A percentile compares a stretch with the other conserved stretches of the same genome.
These are phyloP conservation scores for Neocucurbitaria cava DNA, from an alignment of 2,329 filamentous ascomycete species.

Conservation along the genomic window DNA sequence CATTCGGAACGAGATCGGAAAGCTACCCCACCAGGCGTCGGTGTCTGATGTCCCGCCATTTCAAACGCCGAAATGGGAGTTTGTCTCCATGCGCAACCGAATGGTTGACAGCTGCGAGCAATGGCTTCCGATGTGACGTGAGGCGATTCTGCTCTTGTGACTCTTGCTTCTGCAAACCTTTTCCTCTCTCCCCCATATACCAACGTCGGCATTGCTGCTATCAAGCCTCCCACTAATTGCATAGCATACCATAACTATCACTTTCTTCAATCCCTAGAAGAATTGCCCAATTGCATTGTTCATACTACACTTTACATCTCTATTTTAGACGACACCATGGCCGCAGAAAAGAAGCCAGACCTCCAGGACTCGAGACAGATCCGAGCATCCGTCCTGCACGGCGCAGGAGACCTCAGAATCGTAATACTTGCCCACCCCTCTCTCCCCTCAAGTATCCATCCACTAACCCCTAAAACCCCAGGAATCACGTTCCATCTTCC, in stretches of 20 bases:
- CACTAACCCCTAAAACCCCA: slow-evolving; percentile 42
- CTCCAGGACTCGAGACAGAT: slow-evolving; percentile 46
- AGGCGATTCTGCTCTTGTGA: slow-evolving; percentile 2
- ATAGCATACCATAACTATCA: not conserved
- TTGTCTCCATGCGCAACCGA: slow-evolving; percentile 34
- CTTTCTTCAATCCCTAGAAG: not conserved
- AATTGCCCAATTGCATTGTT: not conserved
- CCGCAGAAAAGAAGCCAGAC: slow-evolving; percentile 26
- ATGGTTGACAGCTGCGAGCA: slow-evolving; percentile 12
- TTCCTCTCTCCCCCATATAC: not conserved
- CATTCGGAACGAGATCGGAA: slow-evolving; percentile 38
- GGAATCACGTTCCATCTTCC: slow-evolving; percentile 60
- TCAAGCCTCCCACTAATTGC: not conserved
- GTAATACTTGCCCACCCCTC: slow-evolving; percentile 53
- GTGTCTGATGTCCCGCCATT: slow-evolving; percentile 35
- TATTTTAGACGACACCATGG: slow-evolving; percentile 20
- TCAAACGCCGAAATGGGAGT: slow-evolving; percentile 42
- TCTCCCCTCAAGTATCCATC: not conserved
- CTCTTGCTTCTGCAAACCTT: not conserved
- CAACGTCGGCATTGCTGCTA: not conserved
- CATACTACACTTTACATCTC: not conserved
- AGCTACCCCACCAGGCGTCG: slow-evolving; percentile 34
- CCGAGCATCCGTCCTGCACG: slow-evolving; percentile 64
- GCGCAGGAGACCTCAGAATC: slow-evolving; percentile 65
- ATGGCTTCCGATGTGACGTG: slow-evolving; percentile 16